phyloP scores from a whole-genome alignment of 2,329 filamentous ascomycete genomes.

The Ophiocordyceps camponoti-leonardi region DNA sequence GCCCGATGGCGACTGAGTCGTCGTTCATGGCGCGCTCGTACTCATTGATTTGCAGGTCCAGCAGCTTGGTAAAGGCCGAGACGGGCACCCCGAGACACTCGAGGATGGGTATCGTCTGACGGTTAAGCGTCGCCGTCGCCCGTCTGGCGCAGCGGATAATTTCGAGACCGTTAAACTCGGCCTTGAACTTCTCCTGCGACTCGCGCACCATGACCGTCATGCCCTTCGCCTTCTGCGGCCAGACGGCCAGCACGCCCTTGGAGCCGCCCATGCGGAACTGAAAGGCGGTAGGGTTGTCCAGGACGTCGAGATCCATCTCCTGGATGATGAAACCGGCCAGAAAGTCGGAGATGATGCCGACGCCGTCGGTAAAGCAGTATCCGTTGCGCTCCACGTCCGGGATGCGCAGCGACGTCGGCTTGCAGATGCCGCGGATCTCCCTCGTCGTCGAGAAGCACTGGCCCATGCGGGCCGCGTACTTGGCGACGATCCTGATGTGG shows the following conservation, averaged over 20 bases:
- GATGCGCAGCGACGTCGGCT: slow-evolving; percentile 42
- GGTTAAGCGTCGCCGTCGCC: slow-evolving; percentile 66
- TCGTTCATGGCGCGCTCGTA: slow-evolving; percentile 56
- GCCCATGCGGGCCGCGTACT: slow-evolving; percentile 74
- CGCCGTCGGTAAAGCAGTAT: slow-evolving; percentile 74
- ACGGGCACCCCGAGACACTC: slow-evolving; percentile 58
- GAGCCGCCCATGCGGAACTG: slow-evolving; percentile 87
- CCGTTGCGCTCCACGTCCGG: slow-evolving; percentile 52
- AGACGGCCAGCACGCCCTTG: slow-evolving; percentile 74
- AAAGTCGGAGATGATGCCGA: slow-evolving; percentile 76
- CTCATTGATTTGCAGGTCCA: slow-evolving; percentile 47
- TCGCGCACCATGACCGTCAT: slow-evolving; percentile 61
- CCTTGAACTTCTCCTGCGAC: slow-evolving; percentile 77
- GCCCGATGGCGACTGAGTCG: slow-evolving; percentile 41
- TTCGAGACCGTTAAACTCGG: slow-evolving; percentile 56
- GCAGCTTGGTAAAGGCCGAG: slow-evolving; percentile 47
- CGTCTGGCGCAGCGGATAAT: slow-evolving; percentile 69
- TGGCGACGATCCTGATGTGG: slow-evolving; percentile 70
- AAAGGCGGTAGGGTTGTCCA: slow-evolving; percentile 57
- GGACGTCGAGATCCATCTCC: slow-evolving; percentile 45
- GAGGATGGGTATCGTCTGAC: slow-evolving; percentile 78
- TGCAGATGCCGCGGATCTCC: slow-evolving; percentile 46
- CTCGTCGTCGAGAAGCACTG: slow-evolving; percentile 93
- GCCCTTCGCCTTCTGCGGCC: slow-evolving; percentile 42
- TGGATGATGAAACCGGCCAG: slow-evolving; percentile 56